Base-by-base conservation (phyloP, 768 basidiomycete genomes). In the Roridomyces roridus region DNA sequence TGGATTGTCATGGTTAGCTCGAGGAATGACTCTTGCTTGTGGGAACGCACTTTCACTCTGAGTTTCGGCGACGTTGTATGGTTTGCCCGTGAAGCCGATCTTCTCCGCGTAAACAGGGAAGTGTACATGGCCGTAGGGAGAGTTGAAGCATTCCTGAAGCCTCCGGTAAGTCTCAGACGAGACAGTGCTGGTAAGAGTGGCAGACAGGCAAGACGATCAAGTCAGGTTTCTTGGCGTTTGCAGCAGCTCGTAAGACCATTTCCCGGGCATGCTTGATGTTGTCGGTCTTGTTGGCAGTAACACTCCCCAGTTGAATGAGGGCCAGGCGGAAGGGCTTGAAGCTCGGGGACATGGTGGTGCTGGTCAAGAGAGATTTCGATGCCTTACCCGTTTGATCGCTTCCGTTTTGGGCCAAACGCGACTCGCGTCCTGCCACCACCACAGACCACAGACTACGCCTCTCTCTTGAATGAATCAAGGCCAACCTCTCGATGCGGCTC, bases 41-140 rank as follows among this genome's bases (percentile, higher is more conserved):
- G 41, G 31, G 37, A 26, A 49, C 55, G 51, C 35, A 63, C 87
- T 92, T 67, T 91, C 88, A 60, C 93, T 94, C 63, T 75, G 66
- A 29, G 84, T 83, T 43, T 74, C 72, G 0, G 71, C 68, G 5
- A 81, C 65, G 57, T 91, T 82, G 63, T 89, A 94, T 9, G 76
- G 69, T 63, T 83, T 68, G 4, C 84, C 88, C 9, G 69, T 77
- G 67, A 78, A 93, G 5, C 79, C 84, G 48, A 96, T 92, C 3
- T 76, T 80, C 73, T 96, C 95, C 0, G 93, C 91, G 64, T 94
- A 89, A 9, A 85, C 78, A 0, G 92, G 90, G 68, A 98, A 97
- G 68, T 91, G 83, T 3, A 77, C 74, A 62, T 87, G 84, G 0
- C 92, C 91, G 63, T 94, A 94, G 0, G 91, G 91, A 4, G 90